Conservation (phyloP, 2,329 filamentous ascomycete species). For the Monilinia aucupariae region DNA sequence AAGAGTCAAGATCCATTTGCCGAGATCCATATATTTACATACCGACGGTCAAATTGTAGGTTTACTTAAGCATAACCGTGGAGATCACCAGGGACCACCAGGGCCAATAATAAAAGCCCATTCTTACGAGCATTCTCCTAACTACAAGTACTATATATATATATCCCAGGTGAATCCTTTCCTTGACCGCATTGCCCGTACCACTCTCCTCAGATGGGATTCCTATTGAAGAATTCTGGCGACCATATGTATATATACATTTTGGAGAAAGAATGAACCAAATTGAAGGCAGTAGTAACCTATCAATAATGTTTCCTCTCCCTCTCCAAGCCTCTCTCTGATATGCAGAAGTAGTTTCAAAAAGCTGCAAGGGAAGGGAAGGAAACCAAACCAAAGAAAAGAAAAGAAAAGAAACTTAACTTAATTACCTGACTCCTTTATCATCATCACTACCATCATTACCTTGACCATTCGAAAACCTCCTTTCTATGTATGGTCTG, state of each 20-base stretch:
- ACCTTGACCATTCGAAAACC: no score
- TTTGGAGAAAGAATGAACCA: slow-evolving; percentile 3
- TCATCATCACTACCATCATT: no score
- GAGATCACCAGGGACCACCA: no score
- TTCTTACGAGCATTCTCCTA: no score
- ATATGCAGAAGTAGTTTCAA: not conserved
- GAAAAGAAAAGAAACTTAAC: no score
- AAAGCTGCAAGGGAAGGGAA: not conserved
- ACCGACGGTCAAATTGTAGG: no score
- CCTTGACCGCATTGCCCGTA: not conserved
- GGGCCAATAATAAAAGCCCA: no score
- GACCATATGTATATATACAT: not conserved
- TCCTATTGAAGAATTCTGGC: not conserved
- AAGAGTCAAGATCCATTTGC: not conserved
- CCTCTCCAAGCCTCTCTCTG: not conserved
- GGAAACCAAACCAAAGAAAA: not conserved
- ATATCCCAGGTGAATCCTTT: slow-evolving; percentile 5
- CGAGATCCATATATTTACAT: slow-evolving; percentile 18
- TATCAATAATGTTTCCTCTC: not conserved
- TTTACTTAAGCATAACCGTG: no score
- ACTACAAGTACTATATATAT: not conserved
- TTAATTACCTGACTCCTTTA: not conserved
- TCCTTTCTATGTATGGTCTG: no score
- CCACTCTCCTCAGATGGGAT: not conserved
- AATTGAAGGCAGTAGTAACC: not conserved